Base-by-base conservation (phyloP, 179 eudicot genomes). In the Heliamphora pulchella region DNA sequence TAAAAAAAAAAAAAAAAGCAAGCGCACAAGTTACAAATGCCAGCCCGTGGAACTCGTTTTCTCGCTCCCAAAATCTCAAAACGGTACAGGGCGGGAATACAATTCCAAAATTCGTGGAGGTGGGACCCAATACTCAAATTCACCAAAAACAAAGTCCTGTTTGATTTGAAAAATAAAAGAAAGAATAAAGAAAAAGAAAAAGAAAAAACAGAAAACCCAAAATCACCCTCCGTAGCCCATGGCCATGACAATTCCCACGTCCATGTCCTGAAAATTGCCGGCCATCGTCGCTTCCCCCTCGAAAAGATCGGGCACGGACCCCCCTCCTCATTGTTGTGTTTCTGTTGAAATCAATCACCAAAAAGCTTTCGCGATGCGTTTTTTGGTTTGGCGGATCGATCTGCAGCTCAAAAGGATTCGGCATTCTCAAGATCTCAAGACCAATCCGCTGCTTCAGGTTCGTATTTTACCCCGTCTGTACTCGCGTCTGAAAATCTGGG, bases 81-180 rank as follows among this genome's bases (percentile, higher is more conserved):
- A 41, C 71, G n/a, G 47, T 61, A 0, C 58, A 22, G 17, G 75
- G 75, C 75, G 75, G 75, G 75, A 71, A 71, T 71, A 9, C 41
- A 71, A 48, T 71, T 71, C 57, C 75, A 71, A 71, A 71, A 71
- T 69, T n/a, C 39, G 50, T 8, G 74, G 1, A 1, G 39, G 54
- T 46, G 22, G 13, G 74, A 11, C 31, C 71, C 47, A 67, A 14
- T 1, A 10, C 71, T 13, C 39, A 46, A 41, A 31, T 41, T 43
- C 46, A 43, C 14, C 46, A 15, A 15, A 3, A 2, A 44, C 43
- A 65, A 8, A 9, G 3, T 22, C 31, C 31, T 31, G 31, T 31
- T 31, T 31, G 31, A 31, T 31, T 31, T 31, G 31, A 31, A 65
- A 31, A 2, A 3, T 2, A 43, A n/a, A n/a, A 47, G 22, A 65